Base-by-base conservation (phyloP, 306 rosid species). In the Cucurbita argyrosperma region DNA sequence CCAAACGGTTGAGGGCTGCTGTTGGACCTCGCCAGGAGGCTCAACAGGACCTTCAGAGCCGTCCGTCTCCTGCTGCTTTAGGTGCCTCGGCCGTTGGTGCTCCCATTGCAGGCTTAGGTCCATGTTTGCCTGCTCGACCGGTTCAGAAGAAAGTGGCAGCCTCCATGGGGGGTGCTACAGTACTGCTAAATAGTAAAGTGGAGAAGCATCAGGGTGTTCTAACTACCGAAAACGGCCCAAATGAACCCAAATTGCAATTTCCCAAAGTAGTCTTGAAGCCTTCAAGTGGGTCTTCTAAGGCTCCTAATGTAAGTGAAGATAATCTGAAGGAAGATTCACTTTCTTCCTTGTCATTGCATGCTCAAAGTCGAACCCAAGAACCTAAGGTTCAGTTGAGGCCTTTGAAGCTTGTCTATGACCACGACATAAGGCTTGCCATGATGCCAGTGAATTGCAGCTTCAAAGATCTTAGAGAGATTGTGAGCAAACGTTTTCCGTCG, bases 41-140 rank as follows among this genome's bases (percentile, higher is more conserved):
- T 14, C 96, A 88, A 80, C 97, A 87, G 88, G 99, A 95, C 67
- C 91, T 95, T 57, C 99, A 89, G 78, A 95, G 99, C 79, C 93
- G 96, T n/a, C 99, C 99, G 1, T 95, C 99, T 6, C 99, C 97
- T 68, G 97, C 99, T 78, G 97, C 99, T 7, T 91, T 95, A 6
- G 97, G 99, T 2, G 97, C 99, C 65, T 95, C 97, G 7, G 97
- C 97, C 0, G 97, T 95, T 19, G 96, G 99, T 55, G 96, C 97
- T 6, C 96, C 97, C 12, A 83, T 91, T 85, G 89, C 84, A 58
- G 97, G 99, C 14, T 59, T 91, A 67, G 99, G 99, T 51, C 96
- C 96, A 0, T 88, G 91, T 79, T 82, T 95, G 68, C 97, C 91
- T 0, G 90, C 96, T 54, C 88, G 99, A 2, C 88, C 96, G 0